Conservation (phyloP, 495 filamentous ascomycete genomes). For the Lophiotrema nucula region DNA sequence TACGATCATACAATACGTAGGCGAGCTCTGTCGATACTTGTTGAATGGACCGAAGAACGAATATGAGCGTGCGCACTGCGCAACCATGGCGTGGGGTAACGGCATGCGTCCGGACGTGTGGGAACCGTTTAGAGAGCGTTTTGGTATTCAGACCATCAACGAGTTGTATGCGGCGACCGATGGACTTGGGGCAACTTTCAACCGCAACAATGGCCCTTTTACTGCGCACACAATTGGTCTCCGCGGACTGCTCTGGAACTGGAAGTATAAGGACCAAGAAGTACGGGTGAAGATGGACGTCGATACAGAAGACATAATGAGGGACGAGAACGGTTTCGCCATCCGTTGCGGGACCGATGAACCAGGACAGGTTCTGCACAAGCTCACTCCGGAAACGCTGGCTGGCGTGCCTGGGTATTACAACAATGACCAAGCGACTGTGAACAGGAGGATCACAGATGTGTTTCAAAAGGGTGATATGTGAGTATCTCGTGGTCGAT, state of each 20-base stretch:
- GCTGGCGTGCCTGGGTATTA: conserved; percentile 21
- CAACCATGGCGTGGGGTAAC: conserved; percentile 39
- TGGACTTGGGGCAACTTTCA: conserved; percentile 31
- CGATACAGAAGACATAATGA: conserved; percentile 40
- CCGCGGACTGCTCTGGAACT: conserved; percentile 35
- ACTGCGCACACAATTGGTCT: conserved; percentile 27
- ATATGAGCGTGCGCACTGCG: conserved; percentile 30
- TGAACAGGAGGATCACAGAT: conserved; percentile 23
- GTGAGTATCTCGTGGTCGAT: conserved; percentile 11
- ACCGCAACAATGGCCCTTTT: conserved; percentile 26
- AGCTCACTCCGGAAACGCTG: conserved; percentile 19
- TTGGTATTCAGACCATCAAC: conserved; percentile 39
- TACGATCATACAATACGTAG: conserved; percentile 44
- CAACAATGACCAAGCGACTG: conserved; percentile 27
- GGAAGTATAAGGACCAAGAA: conserved; percentile 26
- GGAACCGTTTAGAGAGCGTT: conserved; percentile 40
- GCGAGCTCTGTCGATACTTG: conserved; percentile 42
- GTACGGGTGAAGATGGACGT: conserved; percentile 38
- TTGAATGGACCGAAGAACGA: conserved; percentile 26
- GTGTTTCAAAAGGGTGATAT: conserved; percentile 35
- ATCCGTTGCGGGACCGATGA: conserved; percentile 15
- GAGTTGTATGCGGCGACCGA: conserved; percentile 45
- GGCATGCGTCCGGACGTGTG: conserved; percentile 45
- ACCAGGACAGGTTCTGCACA: conserved; percentile 32
- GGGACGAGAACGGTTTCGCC: conserved; percentile 34